Evolutionary conservation across 2,329 filamentous ascomycete genomes (phyloP).

Genomic region (Cordyceps fumosorosea): DNA sequence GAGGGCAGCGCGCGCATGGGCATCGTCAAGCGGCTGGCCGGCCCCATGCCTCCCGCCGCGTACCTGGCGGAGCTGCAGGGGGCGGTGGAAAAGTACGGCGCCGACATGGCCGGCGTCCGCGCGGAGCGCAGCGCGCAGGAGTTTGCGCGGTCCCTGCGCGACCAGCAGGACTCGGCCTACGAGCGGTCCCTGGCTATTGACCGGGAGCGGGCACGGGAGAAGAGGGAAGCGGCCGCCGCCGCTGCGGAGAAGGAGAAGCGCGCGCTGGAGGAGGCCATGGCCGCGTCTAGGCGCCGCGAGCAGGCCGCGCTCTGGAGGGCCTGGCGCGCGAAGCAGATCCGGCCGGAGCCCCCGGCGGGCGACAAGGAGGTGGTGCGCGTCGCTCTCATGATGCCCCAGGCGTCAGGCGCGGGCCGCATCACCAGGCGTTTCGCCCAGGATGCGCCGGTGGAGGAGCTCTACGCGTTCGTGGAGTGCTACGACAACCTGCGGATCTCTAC

Average conservation of each 20-base stretch:
- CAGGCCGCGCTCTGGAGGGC: constrained; percentile 62
- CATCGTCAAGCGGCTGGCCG: constrained; percentile 71
- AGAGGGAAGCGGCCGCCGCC: constrained; percentile 66
- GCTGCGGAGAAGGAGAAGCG: constrained; percentile 61
- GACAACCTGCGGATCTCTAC: constrained; percentile 29
- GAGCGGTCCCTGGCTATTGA: constrained; percentile 86
- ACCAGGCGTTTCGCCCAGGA: constrained; percentile 65
- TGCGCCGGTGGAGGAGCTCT: constrained; percentile 79
- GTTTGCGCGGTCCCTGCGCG: constrained; percentile 70
- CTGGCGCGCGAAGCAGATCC: constrained; percentile 68
- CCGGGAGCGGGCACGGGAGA: constrained; percentile 71
- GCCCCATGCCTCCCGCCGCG: constrained; percentile 61
- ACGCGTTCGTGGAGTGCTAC: constrained; percentile 93
- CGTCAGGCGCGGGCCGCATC: constrained; percentile 61
- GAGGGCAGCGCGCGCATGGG: constrained; percentile 85
- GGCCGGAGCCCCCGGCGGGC: constrained; percentile 57
- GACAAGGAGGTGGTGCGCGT: constrained; percentile 67
- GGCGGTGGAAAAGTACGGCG: constrained; percentile 68
- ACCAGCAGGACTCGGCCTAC: constrained; percentile 88
- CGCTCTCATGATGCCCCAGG: constrained; percentile 56
- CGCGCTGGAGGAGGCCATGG: constrained; percentile 54
- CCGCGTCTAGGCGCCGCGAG: constrained; percentile 43
- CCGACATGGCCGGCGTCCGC: constrained; percentile 68
- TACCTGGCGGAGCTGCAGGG: constrained; percentile 69
- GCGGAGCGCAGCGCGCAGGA: constrained; percentile 73